phyloP scores from a whole-genome alignment of 2,329 filamentous ascomycete genomes.

The Ophiostoma pallidulum region DNA sequence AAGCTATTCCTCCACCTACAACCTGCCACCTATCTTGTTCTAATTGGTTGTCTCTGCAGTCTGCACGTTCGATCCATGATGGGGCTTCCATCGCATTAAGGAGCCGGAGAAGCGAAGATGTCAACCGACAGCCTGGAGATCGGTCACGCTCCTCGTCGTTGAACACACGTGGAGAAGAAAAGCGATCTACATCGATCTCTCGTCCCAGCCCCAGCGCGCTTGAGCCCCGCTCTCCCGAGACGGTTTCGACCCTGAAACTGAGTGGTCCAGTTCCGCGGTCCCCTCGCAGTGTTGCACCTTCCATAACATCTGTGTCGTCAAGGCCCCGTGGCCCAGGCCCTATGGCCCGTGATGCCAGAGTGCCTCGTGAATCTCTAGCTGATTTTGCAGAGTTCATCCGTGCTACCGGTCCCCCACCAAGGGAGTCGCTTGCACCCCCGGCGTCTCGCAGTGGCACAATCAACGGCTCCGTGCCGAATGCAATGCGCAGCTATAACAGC shows the following conservation, averaged over 20 bases:
- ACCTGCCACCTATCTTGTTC: too few relatives aligned
- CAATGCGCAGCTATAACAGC: constrained; percentile 27
- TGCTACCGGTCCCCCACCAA: constrained; percentile 67
- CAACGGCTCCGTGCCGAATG: constrained; percentile 12
- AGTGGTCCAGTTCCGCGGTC: constrained; percentile 18
- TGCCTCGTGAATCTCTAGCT: constrained; percentile 59
- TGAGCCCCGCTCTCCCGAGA: constrained; percentile 21
- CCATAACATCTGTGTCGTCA: constrained; percentile 18
- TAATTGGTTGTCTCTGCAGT: too few relatives aligned
- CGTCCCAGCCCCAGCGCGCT: constrained; percentile 22
- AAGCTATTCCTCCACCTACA: constrained; percentile 27
- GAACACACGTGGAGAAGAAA: constrained; percentile 27
- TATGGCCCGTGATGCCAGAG: constrained; percentile 61
- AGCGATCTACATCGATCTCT: constrained; percentile 25
- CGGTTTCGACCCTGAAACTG: constrained; percentile 15
- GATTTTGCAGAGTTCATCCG: constrained; percentile 89
- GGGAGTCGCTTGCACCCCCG: constrained; percentile 13
- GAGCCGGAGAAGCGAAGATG: constrained; percentile 39
- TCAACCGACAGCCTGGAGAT: constrained; percentile 27
- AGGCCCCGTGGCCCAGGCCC: constrained; percentile 24
- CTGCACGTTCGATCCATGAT: constrained; percentile 30
- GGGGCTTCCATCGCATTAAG: constrained; percentile 34
- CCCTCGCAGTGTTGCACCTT: constrained; percentile 19
- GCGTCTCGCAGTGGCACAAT: background rate
- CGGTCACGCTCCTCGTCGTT: constrained; percentile 42